Evolutionary conservation across 441 rosid genomes (phyloP).

Genomic region (Isatis lusitanica): DNA sequence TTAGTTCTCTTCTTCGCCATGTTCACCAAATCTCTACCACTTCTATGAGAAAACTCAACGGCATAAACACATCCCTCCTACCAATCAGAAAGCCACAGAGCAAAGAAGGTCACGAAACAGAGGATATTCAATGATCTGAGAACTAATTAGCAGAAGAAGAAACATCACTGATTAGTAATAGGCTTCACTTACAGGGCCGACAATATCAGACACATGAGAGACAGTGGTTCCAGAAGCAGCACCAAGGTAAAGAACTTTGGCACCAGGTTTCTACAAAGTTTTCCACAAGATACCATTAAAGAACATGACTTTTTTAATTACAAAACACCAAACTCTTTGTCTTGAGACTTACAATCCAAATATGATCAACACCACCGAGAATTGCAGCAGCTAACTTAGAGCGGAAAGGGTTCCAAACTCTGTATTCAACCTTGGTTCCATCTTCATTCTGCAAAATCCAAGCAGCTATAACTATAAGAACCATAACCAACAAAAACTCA

Average conservation of each 20-base stretch:
- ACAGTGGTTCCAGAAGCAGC: slow-evolving; percentile 94
- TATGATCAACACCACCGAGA: slow-evolving; percentile 82
- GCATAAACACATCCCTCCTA: slow-evolving; percentile 87
- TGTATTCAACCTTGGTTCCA: slow-evolving; percentile 78
- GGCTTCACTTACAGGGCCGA: slow-evolving; percentile 71
- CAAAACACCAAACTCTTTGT: background rate
- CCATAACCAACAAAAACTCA: background rate
- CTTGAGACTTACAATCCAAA: slow-evolving; percentile 60
- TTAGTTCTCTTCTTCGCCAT: slow-evolving; percentile 93
- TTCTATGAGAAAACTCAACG: slow-evolving; percentile 86
- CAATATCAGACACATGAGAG: slow-evolving; percentile 85
- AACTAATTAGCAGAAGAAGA: background rate
- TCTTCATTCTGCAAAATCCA: slow-evolving; percentile 59
- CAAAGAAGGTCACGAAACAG: background rate
- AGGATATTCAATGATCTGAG: background rate
- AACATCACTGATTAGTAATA: background rate
- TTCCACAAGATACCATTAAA: background rate
- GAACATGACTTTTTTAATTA: background rate
- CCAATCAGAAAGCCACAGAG: background rate
- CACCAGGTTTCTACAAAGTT: slow-evolving; percentile 68
- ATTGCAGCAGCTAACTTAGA: slow-evolving; percentile 88
- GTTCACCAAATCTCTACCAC: slow-evolving; percentile 95
- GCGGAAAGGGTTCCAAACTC: slow-evolving; percentile 90
- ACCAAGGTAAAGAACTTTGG: slow-evolving; percentile 84
- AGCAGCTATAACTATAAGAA: background rate